Evolutionary conservation across 257 asterid species (phyloP).

Genomic region (Solanum infundibuliforme): DNA sequence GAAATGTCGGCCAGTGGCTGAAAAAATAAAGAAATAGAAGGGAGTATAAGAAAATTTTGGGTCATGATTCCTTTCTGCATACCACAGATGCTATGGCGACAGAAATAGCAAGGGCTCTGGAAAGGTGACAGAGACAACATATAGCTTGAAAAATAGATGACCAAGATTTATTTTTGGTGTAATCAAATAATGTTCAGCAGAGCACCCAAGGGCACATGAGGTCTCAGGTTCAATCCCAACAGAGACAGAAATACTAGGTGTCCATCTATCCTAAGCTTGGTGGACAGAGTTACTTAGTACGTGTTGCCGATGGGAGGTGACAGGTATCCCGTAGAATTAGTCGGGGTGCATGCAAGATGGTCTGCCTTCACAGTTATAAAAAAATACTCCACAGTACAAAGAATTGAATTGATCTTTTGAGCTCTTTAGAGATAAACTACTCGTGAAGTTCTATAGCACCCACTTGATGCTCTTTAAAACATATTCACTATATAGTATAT

Average conservation of each 20-base stretch:
- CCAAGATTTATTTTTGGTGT: neutral
- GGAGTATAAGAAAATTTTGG: neutral
- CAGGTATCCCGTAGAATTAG: neutral
- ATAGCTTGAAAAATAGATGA: neutral
- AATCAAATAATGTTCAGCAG: neutral
- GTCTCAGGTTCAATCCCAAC: neutral
- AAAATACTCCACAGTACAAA: neutral
- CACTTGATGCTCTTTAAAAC: neutral
- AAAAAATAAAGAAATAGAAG: neutral
- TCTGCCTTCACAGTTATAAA: neutral
- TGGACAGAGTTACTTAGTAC: neutral
- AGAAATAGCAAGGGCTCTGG: neutral
- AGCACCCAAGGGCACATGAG: neutral
- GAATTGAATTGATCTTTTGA: neutral
- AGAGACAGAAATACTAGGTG: neutral
- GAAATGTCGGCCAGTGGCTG: constrained; percentile 99
- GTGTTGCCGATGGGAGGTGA: neutral
- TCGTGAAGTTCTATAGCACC: neutral
- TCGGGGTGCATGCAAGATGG: neutral
- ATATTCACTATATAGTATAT: neutral
- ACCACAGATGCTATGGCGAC: neutral
- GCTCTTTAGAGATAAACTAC: neutral
- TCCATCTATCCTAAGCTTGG: neutral
- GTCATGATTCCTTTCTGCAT: neutral
- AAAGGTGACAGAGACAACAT: neutral